Base-by-base conservation (phyloP, 129 eudicot species). In the Saussurea involucrata region DNA sequence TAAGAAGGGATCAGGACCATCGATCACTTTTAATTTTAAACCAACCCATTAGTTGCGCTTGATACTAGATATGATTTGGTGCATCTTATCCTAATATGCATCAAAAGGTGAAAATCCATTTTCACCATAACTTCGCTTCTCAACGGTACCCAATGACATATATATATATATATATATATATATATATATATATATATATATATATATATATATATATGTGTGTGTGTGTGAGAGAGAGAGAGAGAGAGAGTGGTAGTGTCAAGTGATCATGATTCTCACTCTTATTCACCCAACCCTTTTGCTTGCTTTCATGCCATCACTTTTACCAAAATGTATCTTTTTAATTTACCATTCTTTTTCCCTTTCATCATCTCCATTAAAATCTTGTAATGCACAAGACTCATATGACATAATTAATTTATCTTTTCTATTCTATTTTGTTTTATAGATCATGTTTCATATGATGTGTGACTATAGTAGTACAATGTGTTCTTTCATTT, bases 271-370 rank as follows among this genome's bases (percentile, higher is more conserved):
- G 69, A 29, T 57, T 55, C 67, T 12, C 8, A 13, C 1, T 46
- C 31, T 7, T 2, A 40, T 55, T 74, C 78, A 74, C 78, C 61
- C 61, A 53, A 53, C 61, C 61, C 61, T 53, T 53, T 53, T 53
- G 61, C 61, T 53, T 53, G 61, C 61, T 74, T 74, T 74, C 33
- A n/a, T 74, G 67, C 44, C 13, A 29, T 66, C 20, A 28, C 36
- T 28, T 66, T 66, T 13, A 17, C 4, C 22, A n/a, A 31, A 63
- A 63, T 63, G 6, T 11, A 24, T 63, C 18, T 12, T 25, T 63
- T 22, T 11, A 10, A 24, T 63, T 53, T 53, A 4, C 22, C 21
- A 53, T n/a, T 5, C 7, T 17, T 44, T 53, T 53, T 53, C 17
- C 21, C 58, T 49, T 46, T 44, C 55, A 46, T 46, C 57, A 46